Conservation (phyloP, 768 basidiomycete species). For the Roridomyces roridus region DNA sequence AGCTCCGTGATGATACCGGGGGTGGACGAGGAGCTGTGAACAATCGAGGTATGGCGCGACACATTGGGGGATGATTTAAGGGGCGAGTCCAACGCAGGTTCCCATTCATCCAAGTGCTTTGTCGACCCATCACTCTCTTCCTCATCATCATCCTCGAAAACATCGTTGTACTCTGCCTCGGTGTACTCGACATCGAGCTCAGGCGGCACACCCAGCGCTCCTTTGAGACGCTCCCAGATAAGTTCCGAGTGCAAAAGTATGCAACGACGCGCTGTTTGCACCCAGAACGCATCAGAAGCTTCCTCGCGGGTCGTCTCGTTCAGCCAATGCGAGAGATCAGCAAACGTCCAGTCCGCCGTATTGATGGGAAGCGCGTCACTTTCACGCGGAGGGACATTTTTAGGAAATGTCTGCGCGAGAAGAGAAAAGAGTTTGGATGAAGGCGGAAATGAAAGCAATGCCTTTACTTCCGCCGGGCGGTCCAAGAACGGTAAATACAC, state of each 20-base stretch:
- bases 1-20: constrained; percentile 21
- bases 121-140: constrained; percentile 29
- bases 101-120: constrained; percentile 54
- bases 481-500: constrained; percentile 89
- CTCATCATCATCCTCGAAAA: constrained; percentile 37
- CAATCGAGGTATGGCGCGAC: not conserved
- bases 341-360: constrained; percentile 73
- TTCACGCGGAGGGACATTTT: constrained; percentile 25
- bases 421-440: constrained; percentile 76
- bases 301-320: constrained; percentile 65
- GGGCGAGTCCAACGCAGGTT: constrained; percentile 50
- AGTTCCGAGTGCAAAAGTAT: constrained; percentile 81
- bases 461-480: constrained; percentile 74
- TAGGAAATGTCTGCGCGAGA: constrained; percentile 72
- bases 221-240: constrained; percentile 91
- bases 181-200: constrained; percentile 74
- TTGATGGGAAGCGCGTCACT: constrained; percentile 50
- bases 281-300: constrained; percentile 76
- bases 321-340: constrained; percentile 73
- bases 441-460: constrained; percentile 68
- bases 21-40: constrained; percentile 3
- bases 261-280: constrained; percentile 73
- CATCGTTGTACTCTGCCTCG: constrained; percentile 38
- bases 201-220: constrained; percentile 84
- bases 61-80: constrained; percentile 6